phyloP scores from a whole-genome alignment of 352 stramenopile genomes.

The Saprolegnia parasitica region DNA sequence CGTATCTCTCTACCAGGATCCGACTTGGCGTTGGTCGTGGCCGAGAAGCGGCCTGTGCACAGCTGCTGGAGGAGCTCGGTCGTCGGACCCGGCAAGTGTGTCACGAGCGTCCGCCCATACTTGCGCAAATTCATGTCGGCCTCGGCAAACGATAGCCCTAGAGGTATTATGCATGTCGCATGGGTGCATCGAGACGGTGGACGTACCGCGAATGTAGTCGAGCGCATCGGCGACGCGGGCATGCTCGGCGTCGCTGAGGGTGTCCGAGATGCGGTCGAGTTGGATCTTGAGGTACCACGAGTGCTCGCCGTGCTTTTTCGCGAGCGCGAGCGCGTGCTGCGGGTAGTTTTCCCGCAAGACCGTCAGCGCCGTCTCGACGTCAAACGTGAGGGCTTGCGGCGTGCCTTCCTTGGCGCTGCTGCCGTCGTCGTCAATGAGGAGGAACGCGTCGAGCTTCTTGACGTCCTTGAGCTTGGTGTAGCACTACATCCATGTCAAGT shows the following conservation, averaged over 20 bases:
- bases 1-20: conserved; percentile 36
- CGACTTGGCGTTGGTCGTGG: conserved; percentile 57
- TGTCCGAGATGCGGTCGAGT: conserved; percentile 77
- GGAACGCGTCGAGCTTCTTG: conserved; percentile 91
- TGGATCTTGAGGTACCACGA: conserved; percentile 92
- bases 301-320: conserved; percentile 87
- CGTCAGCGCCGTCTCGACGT: conserved; percentile 89
- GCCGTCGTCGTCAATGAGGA: conserved; percentile 77
- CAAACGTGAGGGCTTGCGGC: conserved; percentile 66
- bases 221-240: conserved; percentile 85
- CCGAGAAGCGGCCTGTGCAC: conserved; percentile 79
- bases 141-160: conserved; percentile 71
- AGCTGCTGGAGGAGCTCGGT: conserved; percentile 88
- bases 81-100: conserved; percentile 76
- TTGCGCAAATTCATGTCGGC: conserved; percentile 81
- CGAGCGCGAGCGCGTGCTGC: conserved; percentile 84
- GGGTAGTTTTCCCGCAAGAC: conserved; percentile 91
- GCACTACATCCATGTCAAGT: conserved; percentile 38
- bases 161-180: not conserved
- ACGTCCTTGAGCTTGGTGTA: conserved; percentile 94
- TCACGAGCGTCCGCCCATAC: conserved; percentile 87
- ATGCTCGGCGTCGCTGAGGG: conserved; percentile 67
- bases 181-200: not conserved
- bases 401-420: conserved; percentile 32
- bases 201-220: conserved; percentile 72